Evolutionary conservation across 768 basidiomycete genomes (phyloP), one percentile per base, ranked within the genome.

Genomic region (Podaxis sp.): DNA sequence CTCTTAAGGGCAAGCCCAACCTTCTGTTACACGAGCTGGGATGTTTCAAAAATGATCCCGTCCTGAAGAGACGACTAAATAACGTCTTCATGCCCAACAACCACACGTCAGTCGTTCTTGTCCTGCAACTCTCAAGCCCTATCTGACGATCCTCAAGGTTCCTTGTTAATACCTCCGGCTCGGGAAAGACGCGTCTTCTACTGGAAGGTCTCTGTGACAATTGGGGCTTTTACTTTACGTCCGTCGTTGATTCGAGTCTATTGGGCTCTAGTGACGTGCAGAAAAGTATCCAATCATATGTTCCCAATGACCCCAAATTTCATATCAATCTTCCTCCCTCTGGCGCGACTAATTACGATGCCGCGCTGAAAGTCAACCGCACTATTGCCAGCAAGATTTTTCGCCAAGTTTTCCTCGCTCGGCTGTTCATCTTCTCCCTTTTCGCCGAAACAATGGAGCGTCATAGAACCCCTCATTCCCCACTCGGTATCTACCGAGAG

Each of bases 161-260:
- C 59, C 73, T 82, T 17, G 77, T 82, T 33, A 82, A 82, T 51
- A 82, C 81, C 0, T 82, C 80, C 24, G 80, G 80, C 7, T 80
- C 80, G 2, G 80, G 80, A 20, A 82, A 82, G 65, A 81, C 80
- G 0, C 71, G 80, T 36, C 71, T 80, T 11, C 68, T 82, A 2
- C 66, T 82, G 8, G 80, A 81, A 66, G 80, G 80, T 22, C 72
- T 82, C 4, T 81, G 80, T 59, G 65, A 74, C 33, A 69, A 75
- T 49, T 82, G 81, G 81, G 81, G 80, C 3, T 77, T 82, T 58
- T 82, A 82, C 66, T 80, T 82, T 64, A 81, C 80, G 0, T 80
- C 79, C 11, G 63, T 74, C 11, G 75, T 80, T 51, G 81, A 82
- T 64, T 77, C 77, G 20, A 78, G 77, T 60, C 69, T 74, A 33